Percentiles rank a stretch among this genome's conserved stretches.
These are phyloP conservation scores for Mortierella sp. DNA, from an alignment of 371 early-diverging fungal species.

Conservation along the genomic window DNA sequence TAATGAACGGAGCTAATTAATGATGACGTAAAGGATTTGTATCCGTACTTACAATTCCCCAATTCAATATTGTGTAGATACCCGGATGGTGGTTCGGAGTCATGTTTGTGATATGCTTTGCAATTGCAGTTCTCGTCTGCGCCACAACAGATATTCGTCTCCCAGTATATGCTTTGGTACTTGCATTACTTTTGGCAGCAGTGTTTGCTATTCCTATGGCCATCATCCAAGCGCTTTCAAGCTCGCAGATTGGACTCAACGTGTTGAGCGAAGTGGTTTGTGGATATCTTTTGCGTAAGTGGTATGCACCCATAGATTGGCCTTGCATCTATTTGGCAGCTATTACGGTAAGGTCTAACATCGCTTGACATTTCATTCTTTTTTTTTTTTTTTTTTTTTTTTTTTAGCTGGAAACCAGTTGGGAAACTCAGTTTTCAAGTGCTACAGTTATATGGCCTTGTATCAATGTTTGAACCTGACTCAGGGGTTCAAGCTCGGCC, in stretches of 20 bases:
- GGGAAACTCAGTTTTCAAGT: conserved; percentile 62
- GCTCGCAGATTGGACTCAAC: conserved; percentile 72
- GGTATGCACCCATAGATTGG: neutral
- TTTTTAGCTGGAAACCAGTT: conserved; percentile 61
- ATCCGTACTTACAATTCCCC: conserved; percentile 51
- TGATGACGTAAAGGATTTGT: neutral
- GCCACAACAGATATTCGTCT: conserved; percentile 66
- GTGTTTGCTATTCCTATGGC: conserved; percentile 85
- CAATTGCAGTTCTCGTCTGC: conserved; percentile 69
- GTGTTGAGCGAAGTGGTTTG: conserved; percentile 76
- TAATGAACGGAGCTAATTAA: neutral
- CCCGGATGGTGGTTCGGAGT: conserved; percentile 82
- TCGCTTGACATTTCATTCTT: neutral
- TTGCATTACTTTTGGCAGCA: conserved; percentile 74
- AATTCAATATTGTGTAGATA: conserved; percentile 61
- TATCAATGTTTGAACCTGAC: conserved; percentile 63
- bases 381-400: neutral
- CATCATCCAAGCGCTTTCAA: conserved; percentile 64
- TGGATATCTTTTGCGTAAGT: conserved; percentile 58
- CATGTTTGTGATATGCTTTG: conserved; percentile 70
- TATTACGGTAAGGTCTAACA: conserved; percentile 20
- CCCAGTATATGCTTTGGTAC: conserved; percentile 76
- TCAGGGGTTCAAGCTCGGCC: conserved; percentile 43
- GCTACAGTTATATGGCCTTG: conserved; percentile 66
- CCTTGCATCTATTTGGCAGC: conserved; percentile 4